Base-by-base conservation (phyloP, 352 stramenopile species). In the Globisporangium nunn region DNA sequence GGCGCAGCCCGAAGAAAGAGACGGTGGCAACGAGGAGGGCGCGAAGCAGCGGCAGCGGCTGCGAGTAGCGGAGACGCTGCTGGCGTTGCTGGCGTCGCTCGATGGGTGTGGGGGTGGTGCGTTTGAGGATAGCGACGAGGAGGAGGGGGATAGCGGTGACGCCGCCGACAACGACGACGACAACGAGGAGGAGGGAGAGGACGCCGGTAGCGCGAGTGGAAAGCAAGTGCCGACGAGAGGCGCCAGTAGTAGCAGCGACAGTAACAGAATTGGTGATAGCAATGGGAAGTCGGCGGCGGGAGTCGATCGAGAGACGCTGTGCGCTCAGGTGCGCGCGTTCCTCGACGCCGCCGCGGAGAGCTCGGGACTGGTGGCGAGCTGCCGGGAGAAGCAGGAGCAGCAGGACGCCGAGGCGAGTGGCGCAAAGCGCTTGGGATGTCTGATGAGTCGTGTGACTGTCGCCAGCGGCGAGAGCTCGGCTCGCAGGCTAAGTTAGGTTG, bases 381-480 rank as follows among this genome's bases (percentile, higher is more conserved):
- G 59, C 4, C 41, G 59, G 2, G 61, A 61, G 1, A 63, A 67
- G 41, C 83, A 91, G 50, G 79, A 90, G n/a, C 81, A 93, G 43
- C 81, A 93, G 50, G 83, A 93, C 53, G 83, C 83, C 2, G 81
- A 93, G 63, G 69, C 70, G 31, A 12, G 14, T 15, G 15, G 50
- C 35, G 33, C 18, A 23, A 23, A 23, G 31, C 18, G 6, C 7
- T 52, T 6, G 15, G 5, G 12, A 4, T 39, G 12, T 17, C 4
- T 6, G 5, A 23, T 23, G 23, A 23, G 23, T 23, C 23, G 23
- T 23, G 23, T 23, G 23, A 23, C 23, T 23, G 23, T 23, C 23
- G 23, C 23, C 23, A 23, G 23, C 23, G 23, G 23, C 23, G 23
- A 23, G 23, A 23, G 23, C 23, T 23, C 23, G 23, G 23, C 23